These are phyloP conservation scores for Boletus rubroflammeus DNA, from an alignment of 768 basidiomycete species.

Conservation along the genomic window DNA sequence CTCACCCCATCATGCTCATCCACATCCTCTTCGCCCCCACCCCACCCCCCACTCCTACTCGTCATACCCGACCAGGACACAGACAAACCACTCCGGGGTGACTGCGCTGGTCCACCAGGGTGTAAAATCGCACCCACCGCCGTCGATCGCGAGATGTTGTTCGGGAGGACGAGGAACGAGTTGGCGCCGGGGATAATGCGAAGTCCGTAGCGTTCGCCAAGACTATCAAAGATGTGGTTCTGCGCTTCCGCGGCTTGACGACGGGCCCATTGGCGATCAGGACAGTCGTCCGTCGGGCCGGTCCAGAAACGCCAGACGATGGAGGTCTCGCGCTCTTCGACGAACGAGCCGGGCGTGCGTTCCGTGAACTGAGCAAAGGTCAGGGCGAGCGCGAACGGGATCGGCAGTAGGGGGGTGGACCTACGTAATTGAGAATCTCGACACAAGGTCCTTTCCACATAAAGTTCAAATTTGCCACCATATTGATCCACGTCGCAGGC, in stretches of 20 bases:
- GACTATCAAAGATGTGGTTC: conserved; percentile 87
- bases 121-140: conserved; percentile 78
- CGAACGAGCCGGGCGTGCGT: conserved; percentile 80
- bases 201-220: conserved; percentile 78
- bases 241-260: conserved; percentile 88
- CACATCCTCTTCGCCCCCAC: neutral
- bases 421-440: conserved; percentile 80
- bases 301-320: conserved; percentile 87
- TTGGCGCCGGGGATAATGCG: conserved; percentile 80
- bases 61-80: conserved; percentile 35
- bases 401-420: conserved; percentile 26
- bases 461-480: conserved; percentile 75
- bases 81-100: conserved; percentile 30
- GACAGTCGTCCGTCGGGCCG: conserved; percentile 40
- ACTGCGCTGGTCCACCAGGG: conserved; percentile 50
- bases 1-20: conserved; percentile 23
- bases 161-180: conserved; percentile 79
- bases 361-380: conserved; percentile 66
- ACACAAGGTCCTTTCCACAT: conserved; percentile 78
- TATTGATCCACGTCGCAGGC: conserved; percentile 63
- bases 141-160: conserved; percentile 78
- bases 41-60: conserved; percentile 6
- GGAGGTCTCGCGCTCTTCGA: conserved; percentile 80
- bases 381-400: neutral
- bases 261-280: conserved; percentile 77